These are phyloP conservation scores for Pythium coloratum DNA, from an alignment of 352 stramenopile genomes.

Conservation along the genomic window DNA sequence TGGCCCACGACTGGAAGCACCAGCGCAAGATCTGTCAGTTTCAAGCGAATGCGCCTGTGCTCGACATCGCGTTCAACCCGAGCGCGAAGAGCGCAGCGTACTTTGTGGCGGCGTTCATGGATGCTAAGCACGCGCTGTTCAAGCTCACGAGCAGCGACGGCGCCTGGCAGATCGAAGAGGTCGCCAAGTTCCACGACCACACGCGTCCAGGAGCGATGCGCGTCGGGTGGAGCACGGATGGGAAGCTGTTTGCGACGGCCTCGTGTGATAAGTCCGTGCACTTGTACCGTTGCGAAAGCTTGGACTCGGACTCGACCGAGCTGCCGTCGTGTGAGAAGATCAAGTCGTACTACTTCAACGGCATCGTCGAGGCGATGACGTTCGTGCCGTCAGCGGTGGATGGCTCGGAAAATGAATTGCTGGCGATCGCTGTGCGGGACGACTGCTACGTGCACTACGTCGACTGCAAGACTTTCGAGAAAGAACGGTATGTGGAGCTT, in stretches of 20 bases:
- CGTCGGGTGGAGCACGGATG: slow-evolving; percentile 56
- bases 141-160: slow-evolving; percentile 36
- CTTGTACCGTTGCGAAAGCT: slow-evolving; percentile 51
- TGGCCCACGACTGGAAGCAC: slow-evolving; percentile 65
- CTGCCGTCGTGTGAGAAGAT: slow-evolving; percentile 48
- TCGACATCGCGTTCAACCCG: slow-evolving; percentile 67
- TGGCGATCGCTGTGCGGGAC: slow-evolving; percentile 70
- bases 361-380: slow-evolving; percentile 61
- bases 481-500: slow-evolving; percentile 54
- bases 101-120: slow-evolving; percentile 73
- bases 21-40: slow-evolving; percentile 43
- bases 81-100: slow-evolving; percentile 36
- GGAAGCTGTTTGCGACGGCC: slow-evolving; percentile 64
- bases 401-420: slow-evolving; percentile 33
- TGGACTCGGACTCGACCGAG: slow-evolving; percentile 12
- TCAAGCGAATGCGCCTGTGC: slow-evolving; percentile 44
- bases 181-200: slow-evolving; percentile 69
- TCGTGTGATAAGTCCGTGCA: slow-evolving; percentile 77
- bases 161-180: slow-evolving; percentile 40
- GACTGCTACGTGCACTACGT: slow-evolving; percentile 88
- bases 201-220: slow-evolving; percentile 67
- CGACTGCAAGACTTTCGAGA: slow-evolving; percentile 75
- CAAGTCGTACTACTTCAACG: slow-evolving; percentile 88
- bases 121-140: slow-evolving; percentile 64
- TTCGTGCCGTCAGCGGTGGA: slow-evolving; percentile 41